phyloP scores from a whole-genome alignment of 2,329 filamentous ascomycete species.

The Talaromyces sp. region DNA sequence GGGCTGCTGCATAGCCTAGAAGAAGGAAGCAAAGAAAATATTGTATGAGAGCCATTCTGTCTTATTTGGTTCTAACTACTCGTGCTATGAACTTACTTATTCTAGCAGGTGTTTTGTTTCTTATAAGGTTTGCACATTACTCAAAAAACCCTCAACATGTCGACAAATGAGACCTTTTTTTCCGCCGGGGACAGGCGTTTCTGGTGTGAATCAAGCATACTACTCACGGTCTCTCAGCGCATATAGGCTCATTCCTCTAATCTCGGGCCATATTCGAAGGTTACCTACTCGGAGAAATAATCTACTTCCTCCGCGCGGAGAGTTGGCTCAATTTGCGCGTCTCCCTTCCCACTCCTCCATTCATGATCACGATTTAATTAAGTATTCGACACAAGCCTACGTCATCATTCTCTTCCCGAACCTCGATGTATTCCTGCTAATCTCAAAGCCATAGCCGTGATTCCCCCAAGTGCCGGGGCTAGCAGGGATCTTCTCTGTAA shows the following conservation, averaged over 20 bases:
- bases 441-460: not conserved
- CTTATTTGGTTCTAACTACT: not conserved
- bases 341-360: not conserved
- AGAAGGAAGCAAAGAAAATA: not conserved
- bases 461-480: not conserved
- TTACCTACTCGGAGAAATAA: not conserved
- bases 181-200: not conserved
- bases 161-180: not conserved
- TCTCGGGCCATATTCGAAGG: not conserved
- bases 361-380: not conserved
- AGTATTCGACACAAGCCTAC: not conserved
- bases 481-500: not conserved
- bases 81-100: not conserved
- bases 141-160: not conserved
- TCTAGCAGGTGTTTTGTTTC: not conserved
- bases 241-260: not conserved
- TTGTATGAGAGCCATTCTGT: not conserved
- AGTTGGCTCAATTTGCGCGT: not conserved
- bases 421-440: not conserved
- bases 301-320: not conserved
- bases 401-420: not conserved
- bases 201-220: not conserved
- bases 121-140: not conserved
- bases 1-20: conserved; percentile 25
- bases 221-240: no score